A percentile compares a stretch with the other conserved stretches of the same genome.
Conservation (phyloP, 2,329 filamentous ascomycete genomes). For the Diatrype stigma region DNA sequence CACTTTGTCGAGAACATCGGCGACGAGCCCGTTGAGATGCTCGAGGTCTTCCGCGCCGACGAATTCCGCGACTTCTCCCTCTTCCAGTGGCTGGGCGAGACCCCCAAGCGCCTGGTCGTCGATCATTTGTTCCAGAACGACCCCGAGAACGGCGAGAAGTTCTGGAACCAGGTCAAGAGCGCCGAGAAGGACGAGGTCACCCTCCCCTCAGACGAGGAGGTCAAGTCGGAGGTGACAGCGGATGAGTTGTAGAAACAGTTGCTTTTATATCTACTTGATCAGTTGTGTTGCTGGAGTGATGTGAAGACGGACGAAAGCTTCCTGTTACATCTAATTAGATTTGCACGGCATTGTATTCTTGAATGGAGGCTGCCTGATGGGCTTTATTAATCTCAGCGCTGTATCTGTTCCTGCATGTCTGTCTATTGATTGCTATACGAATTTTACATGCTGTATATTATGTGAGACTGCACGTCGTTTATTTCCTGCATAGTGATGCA, state of each 20-base stretch:
- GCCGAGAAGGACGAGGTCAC: constrained; percentile 56
- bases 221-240: constrained; percentile 3
- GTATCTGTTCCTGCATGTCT: too few relatives aligned
- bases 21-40: constrained; percentile 69
- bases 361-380: neutral
- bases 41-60: constrained; percentile 71
- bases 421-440: too few relatives aligned
- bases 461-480: too few relatives aligned
- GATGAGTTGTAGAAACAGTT: constrained; percentile 18
- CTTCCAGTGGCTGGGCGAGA: constrained; percentile 73
- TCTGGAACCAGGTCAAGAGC: constrained; percentile 57
- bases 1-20: constrained; percentile 81
- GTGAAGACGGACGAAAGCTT: too few relatives aligned
- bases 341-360: neutral
- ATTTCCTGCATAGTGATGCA: too few relatives aligned
- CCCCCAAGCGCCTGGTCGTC: constrained; percentile 59
- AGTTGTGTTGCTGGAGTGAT: neutral
- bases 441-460: too few relatives aligned
- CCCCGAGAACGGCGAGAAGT: constrained; percentile 55
- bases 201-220: constrained; percentile 16
- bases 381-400: too few relatives aligned
- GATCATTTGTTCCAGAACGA: constrained; percentile 65
- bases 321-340: too few relatives aligned
- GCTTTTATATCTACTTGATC: too few relatives aligned
- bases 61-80: constrained; percentile 69